Base-by-base conservation (phyloP, 1,284 basidiomycete species). In the Ustilago shanxiensis region DNA sequence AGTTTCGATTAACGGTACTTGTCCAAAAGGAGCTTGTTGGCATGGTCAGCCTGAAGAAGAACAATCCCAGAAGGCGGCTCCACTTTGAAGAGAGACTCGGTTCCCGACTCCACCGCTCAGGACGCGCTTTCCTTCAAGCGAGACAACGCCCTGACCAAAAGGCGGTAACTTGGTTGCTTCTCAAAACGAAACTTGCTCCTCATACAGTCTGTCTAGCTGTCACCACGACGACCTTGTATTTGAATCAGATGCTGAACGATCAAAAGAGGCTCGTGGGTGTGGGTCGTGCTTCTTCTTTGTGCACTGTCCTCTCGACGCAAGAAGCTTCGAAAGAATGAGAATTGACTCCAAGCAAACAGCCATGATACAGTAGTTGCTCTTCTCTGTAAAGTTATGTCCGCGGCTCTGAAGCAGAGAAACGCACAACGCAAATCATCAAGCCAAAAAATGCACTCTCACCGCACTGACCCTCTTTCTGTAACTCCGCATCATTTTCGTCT, bases 401-500 rank as follows among this genome's bases (percentile, higher is more conserved):
- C 49, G 59, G n/a, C 45, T 4, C 29, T 24, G 9, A 39, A 37
- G 59, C 6, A 24, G 2, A 49, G 7, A 55, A 14, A 64, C 62
- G 62, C 62, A 65, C 47, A 13, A 53, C 29, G 62, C 45, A 66
- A 53, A 66, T 66, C 63, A 45, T 64, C 35, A 37, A 7, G 44
- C 28, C n/a, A 16, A 22, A 51, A 60, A 26, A 18, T 11, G 45
- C 49, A 51, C 49, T 6, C 53, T 14, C 16, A 26, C 59, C 65
- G 64, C 64, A 66, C 53, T 60, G 64, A 60, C 64, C 64, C 14
- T 10, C 33, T 52, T 18, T 26, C n/a, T 41, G 31, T 31, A 16
- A 58, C 55, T 65, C 57, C 57, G 64, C 64, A 55, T 33, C 53
- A 54, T 49, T 39, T 4, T n/a, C 9, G 50, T 35, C 33, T 16